Evolutionary conservation across 2,329 filamentous ascomycete genomes (phyloP).

Genomic region (Aspergillus versicolor): DNA sequence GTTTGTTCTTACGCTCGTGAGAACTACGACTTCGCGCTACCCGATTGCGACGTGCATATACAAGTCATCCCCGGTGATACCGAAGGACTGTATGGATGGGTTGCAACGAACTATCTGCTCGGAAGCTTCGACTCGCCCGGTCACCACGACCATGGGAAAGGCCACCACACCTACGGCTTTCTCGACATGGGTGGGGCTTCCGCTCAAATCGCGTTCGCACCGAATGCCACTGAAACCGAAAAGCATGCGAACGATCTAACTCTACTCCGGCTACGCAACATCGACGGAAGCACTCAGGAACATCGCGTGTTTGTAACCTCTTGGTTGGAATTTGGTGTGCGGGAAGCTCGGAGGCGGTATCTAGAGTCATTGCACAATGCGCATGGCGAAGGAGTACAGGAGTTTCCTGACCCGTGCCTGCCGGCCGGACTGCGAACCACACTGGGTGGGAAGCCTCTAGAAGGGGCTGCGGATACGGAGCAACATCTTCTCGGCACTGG

Average conservation of each 20-base stretch:
- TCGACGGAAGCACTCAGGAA: constrained; percentile 75
- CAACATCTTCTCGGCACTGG: constrained; percentile 76
- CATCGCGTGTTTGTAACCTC: constrained; percentile 93
- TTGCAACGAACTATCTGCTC: constrained; percentile 92
- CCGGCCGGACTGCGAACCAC: constrained; percentile 74
- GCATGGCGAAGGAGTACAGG: constrained; percentile 58
- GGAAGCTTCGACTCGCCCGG: constrained; percentile 81
- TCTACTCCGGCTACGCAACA: constrained; percentile 75
- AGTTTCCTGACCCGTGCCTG: constrained; percentile 88
- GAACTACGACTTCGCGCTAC: constrained; percentile 77
- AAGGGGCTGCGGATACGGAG: constrained; percentile 41
- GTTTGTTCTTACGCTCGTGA: constrained; percentile 79
- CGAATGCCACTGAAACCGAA: constrained; percentile 83
- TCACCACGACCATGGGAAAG: constrained; percentile 76
- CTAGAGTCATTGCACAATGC: constrained; percentile 72
- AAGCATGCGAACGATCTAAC: constrained; percentile 90
- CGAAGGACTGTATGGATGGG: constrained; percentile 94
- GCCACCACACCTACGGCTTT: constrained; percentile 94
- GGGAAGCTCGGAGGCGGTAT: constrained; percentile 83
- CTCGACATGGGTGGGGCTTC: constrained; percentile 98
- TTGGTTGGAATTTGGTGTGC: constrained; percentile 96
- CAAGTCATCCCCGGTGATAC: constrained; percentile 96
- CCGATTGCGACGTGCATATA: constrained; percentile 86
- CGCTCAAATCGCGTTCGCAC: constrained; percentile 95
- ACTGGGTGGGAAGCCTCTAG: constrained; percentile 64